phyloP scores from a whole-genome alignment of 78 protist genomes.

The Dictyostelium brefeldianum region DNA sequence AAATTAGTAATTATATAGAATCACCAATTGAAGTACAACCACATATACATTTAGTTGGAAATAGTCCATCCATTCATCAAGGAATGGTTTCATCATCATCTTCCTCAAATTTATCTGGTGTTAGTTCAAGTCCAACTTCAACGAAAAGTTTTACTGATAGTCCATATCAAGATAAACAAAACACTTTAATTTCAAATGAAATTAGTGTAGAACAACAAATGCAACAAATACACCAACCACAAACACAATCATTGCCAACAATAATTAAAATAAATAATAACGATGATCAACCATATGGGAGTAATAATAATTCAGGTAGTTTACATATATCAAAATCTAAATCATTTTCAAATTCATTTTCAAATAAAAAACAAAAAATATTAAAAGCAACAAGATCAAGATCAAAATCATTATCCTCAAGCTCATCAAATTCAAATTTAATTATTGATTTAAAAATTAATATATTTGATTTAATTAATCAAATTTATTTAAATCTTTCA shows the following conservation, averaged over 20 bases:
- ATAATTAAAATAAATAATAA: not conserved
- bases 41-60: not conserved
- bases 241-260: not conserved
- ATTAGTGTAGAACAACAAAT: not conserved
- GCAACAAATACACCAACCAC: not conserved
- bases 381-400: not conserved
- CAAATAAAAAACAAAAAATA: not conserved
- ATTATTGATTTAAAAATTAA: not conserved
- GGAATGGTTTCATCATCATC: not conserved
- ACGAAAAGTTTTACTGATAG: not conserved
- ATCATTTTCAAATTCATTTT: not conserved
- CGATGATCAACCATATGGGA: too few species aligned
- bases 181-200: too few species aligned
- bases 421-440: too few species aligned
- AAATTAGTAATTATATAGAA: not conserved
- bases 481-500: constrained; percentile 33
- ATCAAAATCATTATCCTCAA: not conserved
- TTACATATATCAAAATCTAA: not conserved
- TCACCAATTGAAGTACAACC: not conserved
- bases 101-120: not conserved
- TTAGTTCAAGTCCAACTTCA: not conserved
- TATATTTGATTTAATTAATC: constrained; percentile 63
- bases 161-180: not conserved
- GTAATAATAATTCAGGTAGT: too few species aligned
- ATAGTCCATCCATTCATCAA: not conserved